Percentiles rank a stretch among this genome's conserved stretches.
Conservation (phyloP, 2,329 filamentous ascomycete species). For the Cladosporium sp. region DNA sequence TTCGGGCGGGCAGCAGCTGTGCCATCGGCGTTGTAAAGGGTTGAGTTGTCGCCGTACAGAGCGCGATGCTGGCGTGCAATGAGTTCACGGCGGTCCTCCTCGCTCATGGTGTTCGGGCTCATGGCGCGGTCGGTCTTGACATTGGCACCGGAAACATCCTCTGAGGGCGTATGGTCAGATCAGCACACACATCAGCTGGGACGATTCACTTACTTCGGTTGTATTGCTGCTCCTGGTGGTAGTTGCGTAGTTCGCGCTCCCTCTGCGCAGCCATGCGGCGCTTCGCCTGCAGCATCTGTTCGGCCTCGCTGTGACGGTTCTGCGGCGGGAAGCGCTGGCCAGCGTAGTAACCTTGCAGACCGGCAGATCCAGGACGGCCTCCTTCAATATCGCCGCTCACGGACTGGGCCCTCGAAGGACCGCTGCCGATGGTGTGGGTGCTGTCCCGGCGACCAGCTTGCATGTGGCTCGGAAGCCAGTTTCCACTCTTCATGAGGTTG, state of each 20-base stretch:
- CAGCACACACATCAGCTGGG: neutral
- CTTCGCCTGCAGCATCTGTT: constrained; percentile 99
- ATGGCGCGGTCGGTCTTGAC: constrained; percentile 83
- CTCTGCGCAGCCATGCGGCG: constrained; percentile 98
- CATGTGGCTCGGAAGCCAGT: constrained; percentile 63
- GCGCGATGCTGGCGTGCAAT: constrained; percentile 95
- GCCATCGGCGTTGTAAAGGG: constrained; percentile 73
- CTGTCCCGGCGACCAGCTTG: constrained; percentile 73
- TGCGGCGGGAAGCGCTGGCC: constrained; percentile 81
- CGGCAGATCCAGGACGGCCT: constrained; percentile 70
- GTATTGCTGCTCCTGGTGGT: constrained; percentile 99
- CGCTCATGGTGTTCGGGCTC: constrained; percentile 83
- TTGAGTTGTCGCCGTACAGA: constrained; percentile 74
- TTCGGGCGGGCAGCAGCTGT: constrained; percentile 61
- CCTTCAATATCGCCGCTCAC: constrained; percentile 75
- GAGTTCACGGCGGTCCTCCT: constrained; percentile 92
- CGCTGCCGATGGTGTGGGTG: neutral
- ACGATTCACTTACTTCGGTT: constrained; percentile 76
- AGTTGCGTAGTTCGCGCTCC: constrained; percentile 98
- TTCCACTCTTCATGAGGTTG: constrained; percentile 94
- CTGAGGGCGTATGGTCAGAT: constrained; percentile 9
- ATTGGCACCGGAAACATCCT: constrained; percentile 11
- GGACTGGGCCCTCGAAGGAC: constrained; percentile 74
- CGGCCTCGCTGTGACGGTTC: constrained; percentile 82
- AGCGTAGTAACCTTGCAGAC: constrained; percentile 92